These are phyloP conservation scores for Corylus heterophylla DNA, from an alignment of 306 rosid genomes.

Conservation along the genomic window DNA sequence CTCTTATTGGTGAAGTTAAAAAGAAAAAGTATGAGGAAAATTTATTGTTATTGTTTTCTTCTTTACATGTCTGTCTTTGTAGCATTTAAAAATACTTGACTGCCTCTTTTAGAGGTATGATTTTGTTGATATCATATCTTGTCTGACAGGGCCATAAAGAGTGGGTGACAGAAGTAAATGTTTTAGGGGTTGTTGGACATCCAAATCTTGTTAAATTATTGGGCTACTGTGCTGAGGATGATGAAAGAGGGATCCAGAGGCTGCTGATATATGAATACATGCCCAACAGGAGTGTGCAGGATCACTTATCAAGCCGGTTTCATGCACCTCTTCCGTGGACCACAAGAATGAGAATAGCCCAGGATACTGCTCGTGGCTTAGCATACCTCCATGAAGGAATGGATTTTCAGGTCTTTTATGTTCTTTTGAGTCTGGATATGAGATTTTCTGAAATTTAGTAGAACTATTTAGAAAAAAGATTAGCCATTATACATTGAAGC, in stretches of 20 bases:
- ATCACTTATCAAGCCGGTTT: slow-evolving; percentile 51
- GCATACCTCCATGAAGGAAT: slow-evolving; percentile 73
- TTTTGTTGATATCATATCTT: background rate
- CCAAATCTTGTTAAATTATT: slow-evolving; percentile 52
- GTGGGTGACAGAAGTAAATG: slow-evolving; percentile 71
- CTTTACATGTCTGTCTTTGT: background rate
- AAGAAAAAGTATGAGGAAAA: background rate
- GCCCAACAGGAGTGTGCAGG: slow-evolving; percentile 66
- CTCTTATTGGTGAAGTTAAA: background rate
- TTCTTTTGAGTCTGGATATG: background rate
- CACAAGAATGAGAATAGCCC: slow-evolving; percentile 58
- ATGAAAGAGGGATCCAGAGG: slow-evolving; percentile 66
- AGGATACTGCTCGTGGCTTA: slow-evolving; percentile 62
- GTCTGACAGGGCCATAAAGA: slow-evolving; percentile 60
- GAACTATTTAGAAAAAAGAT: background rate
- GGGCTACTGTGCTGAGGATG: slow-evolving; percentile 67
- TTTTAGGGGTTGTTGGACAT: slow-evolving; percentile 57
- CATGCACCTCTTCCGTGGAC: slow-evolving; percentile 52
- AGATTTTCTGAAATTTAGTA: background rate
- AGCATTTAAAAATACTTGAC: background rate
- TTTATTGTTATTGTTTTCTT: background rate
- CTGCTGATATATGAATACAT: slow-evolving; percentile 55
- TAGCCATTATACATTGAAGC: background rate
- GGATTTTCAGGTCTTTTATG: slow-evolving; percentile 59
- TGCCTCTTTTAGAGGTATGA: background rate